These are phyloP conservation scores for Poteriospumella lacustris DNA, from an alignment of 108 stramenopile genomes.

Conservation along the genomic window DNA sequence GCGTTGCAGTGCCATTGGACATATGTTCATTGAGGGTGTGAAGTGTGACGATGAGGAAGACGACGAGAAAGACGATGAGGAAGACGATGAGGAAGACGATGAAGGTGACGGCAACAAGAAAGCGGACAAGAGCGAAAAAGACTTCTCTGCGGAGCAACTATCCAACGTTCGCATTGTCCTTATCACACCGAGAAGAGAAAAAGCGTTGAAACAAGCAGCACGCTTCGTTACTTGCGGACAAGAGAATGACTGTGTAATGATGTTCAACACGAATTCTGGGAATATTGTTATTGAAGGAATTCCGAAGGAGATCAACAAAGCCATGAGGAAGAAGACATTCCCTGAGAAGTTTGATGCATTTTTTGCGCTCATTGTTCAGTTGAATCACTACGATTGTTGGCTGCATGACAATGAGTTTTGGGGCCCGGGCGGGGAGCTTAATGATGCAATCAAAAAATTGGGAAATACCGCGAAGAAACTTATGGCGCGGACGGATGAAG, in stretches of 20 bases:
- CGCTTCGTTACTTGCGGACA: slow-evolving; percentile 3
- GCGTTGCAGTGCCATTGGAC: too few species aligned
- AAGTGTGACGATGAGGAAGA: too few species aligned
- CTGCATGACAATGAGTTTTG: neutral
- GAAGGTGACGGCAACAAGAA: slow-evolving; percentile 1
- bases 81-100: neutral
- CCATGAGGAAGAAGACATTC: neutral
- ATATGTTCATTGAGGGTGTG: too few species aligned
- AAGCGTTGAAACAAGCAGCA: neutral
- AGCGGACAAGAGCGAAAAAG: too few species aligned
- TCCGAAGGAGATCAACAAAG: slow-evolving; percentile 6
- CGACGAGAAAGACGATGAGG: neutral
- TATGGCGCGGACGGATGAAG: neutral
- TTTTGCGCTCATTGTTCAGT: neutral
- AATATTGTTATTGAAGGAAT: neutral
- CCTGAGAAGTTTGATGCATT: slow-evolving; percentile 16
- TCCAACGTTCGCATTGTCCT: neutral
- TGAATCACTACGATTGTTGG: neutral
- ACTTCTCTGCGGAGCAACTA: slow-evolving; percentile 15
- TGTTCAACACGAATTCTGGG: neutral
- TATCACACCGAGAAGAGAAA: neutral
- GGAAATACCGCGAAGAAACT: neutral
- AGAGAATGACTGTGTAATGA: neutral
- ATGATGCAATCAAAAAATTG: neutral
- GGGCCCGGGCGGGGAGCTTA: neutral